Evolutionary conservation across 2,329 filamentous ascomycete genomes (phyloP).

Genomic region (Scytalidium lignicola): DNA sequence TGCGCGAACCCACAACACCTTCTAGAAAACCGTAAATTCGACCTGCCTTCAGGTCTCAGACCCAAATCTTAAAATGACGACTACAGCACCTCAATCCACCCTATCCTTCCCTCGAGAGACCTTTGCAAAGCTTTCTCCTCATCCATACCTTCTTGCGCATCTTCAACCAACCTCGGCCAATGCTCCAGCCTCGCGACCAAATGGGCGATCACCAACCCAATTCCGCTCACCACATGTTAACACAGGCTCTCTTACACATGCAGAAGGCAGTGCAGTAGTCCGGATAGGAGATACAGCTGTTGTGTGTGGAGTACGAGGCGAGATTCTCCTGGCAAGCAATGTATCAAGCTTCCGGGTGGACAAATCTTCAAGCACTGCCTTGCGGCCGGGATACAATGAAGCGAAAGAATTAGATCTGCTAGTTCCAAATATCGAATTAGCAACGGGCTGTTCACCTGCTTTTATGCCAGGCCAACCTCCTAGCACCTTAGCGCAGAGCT

Average conservation of each 20-base stretch:
- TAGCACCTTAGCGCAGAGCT: slow-evolving; percentile 71
- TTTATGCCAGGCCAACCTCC: slow-evolving; percentile 83
- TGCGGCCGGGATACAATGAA: slow-evolving; percentile 35
- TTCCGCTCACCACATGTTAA: slow-evolving; percentile 73
- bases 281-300: slow-evolving; percentile 85
- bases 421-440: slow-evolving; percentile 89
- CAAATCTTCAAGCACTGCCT: slow-evolving; percentile 29
- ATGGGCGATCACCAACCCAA: slow-evolving; percentile 67
- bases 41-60: neutral
- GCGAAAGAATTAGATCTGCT: slow-evolving; percentile 63
- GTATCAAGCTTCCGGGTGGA: slow-evolving; percentile 60
- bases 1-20: neutral
- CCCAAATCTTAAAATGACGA: slow-evolving; percentile 11
- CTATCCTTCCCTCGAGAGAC: slow-evolving; percentile 54
- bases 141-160: slow-evolving; percentile 85
- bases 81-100: slow-evolving; percentile 18
- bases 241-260: slow-evolving; percentile 78
- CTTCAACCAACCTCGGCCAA: slow-evolving; percentile 55
- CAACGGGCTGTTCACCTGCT: slow-evolving; percentile 81
- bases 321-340: slow-evolving; percentile 71
- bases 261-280: slow-evolving; percentile 84
- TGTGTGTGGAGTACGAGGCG: slow-evolving; percentile 87
- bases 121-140: slow-evolving; percentile 85
- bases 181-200: slow-evolving; percentile 65
- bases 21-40: neutral